These are phyloP conservation scores for Backusella liffmaniae DNA, from an alignment of 192 early-diverging fungal genomes.

Conservation along the genomic window DNA sequence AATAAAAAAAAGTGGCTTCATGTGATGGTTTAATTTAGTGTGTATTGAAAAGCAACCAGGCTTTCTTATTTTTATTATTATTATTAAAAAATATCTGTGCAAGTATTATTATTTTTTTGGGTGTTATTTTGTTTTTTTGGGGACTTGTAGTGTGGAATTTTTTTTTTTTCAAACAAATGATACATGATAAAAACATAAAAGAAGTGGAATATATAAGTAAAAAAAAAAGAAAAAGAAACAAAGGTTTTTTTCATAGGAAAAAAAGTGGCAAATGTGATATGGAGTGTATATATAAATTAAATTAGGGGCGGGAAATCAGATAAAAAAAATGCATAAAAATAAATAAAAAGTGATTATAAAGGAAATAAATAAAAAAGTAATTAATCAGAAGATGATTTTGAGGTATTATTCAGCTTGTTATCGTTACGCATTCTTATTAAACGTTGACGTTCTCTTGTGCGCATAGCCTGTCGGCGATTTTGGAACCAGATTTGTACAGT, in stretches of 20 bases:
- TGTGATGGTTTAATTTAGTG: background rate
- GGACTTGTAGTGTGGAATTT: background rate
- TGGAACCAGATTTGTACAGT: constrained; percentile 98
- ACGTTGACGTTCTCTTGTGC: constrained; percentile 38
- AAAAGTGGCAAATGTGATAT: background rate
- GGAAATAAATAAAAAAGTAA: background rate
- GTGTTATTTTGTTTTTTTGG: background rate
- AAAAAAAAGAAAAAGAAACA: background rate
- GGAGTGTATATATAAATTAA: background rate
- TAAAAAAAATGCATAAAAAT: constrained; percentile 9
- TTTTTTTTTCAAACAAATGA: constrained; percentile 13
- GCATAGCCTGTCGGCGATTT: constrained; percentile 84
- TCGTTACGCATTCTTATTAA: constrained; percentile 15
- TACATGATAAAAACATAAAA: constrained; percentile 3
- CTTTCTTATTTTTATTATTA: background rate
- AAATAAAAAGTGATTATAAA: background rate
- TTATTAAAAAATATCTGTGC: too few species aligned
- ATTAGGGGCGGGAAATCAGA: background rate
- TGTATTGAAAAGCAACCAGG: background rate
- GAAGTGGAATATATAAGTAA: background rate
- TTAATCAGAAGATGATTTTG: background rate
- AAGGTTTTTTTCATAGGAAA: background rate
- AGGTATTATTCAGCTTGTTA: background rate
- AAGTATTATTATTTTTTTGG: background rate
- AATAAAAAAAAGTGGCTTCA: background rate